Conservation (phyloP, 2,329 filamentous ascomycete species). For the Gremmenia infestans region DNA sequence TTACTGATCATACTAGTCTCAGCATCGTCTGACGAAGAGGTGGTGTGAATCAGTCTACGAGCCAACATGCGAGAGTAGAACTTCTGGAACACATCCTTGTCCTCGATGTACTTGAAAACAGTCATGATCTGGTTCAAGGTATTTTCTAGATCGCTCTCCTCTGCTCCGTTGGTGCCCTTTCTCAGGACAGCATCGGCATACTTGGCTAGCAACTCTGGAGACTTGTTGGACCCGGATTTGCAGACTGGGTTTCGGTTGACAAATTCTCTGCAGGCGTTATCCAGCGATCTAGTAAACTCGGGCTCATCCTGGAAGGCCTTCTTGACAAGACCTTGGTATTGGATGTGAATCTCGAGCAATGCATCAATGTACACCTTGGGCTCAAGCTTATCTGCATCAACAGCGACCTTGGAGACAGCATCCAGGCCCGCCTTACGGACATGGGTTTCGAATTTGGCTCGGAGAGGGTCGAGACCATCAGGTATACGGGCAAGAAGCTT, state of each 20-base stretch:
- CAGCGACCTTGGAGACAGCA: slow-evolving; percentile 85
- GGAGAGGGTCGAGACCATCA: slow-evolving; percentile 83
- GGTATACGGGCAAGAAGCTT: slow-evolving; percentile 82
- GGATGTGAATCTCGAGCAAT: slow-evolving; percentile 86
- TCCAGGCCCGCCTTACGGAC: slow-evolving; percentile 84
- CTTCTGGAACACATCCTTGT: slow-evolving; percentile 99
- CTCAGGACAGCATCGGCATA: slow-evolving; percentile 90
- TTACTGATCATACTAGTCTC: slow-evolving; percentile 99
- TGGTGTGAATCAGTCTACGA: slow-evolving; percentile 89
- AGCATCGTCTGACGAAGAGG: slow-evolving; percentile 92
- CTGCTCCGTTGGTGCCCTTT: slow-evolving; percentile 87
- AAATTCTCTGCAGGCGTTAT: slow-evolving; percentile 96
- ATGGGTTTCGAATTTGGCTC: slow-evolving; percentile 84
- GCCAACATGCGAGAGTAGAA: slow-evolving; percentile 98
- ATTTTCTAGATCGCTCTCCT: slow-evolving; percentile 89
- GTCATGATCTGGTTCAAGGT: slow-evolving; percentile 94
- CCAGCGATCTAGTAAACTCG: slow-evolving; percentile 91
- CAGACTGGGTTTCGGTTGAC: slow-evolving; percentile 97
- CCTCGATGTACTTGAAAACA: slow-evolving; percentile 99
- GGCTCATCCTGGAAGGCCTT: slow-evolving; percentile 91
- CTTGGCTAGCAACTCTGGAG: slow-evolving; percentile 89
- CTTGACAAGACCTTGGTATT: slow-evolving; percentile 88
- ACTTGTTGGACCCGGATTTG: slow-evolving; percentile 88
- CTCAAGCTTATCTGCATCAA: slow-evolving; percentile 83
- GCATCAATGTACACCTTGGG: slow-evolving; percentile 97